Evolutionary conservation across 352 stramenopile genomes (phyloP), one percentile per base, ranked within the genome.

Genomic region (Thraustotheca clavata): DNA sequence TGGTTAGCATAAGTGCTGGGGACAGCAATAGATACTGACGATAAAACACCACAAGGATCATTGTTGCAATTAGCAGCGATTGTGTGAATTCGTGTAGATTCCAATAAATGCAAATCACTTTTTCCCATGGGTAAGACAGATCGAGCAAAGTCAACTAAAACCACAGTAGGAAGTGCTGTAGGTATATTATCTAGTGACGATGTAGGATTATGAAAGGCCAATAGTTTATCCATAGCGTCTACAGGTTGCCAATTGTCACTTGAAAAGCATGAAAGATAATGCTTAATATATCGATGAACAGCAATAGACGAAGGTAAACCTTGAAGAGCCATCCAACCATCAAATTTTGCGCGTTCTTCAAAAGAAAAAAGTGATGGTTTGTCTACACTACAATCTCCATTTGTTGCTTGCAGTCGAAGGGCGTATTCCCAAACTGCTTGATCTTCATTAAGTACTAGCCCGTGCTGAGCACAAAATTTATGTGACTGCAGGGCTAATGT

Each of bases 361-460:
- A 88, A 78, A 26, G 86, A 80, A 20, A 93, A 61, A 16, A 93
- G 62, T 29, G 84, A 71, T 9, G 83, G 80, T 29, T 71, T 59
- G 27, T 76, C 71, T 1, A 73, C 18, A 43, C 88, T 76, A 33
- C 79, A 91, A 60, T 94, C 83, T 22, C 85, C 85, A 41, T 86
- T 67, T 1, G 85, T 57, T 39, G 74, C 75, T 36, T 94, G 85
- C 83, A 91, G 91, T 12, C 81, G 80, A 20, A 94, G 65, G 11
- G 77, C 80, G 54, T 86, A 90, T 69, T 92, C 83, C 20, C 81
- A 83, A 41, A 92, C 73, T 38, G 79, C 78, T 22, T 92, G 40
- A 16, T 86, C 83, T 60, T 89, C 78, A 16, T 59, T 38, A 22
- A 62, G 48, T n/a, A 73, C 60, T 41, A 94, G 74, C 1, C 66